Evolutionary conservation across 2,329 filamentous ascomycete genomes (phyloP), one percentile per base, ranked within the genome.

Genomic region (Cryphonectria parasitica): DNA sequence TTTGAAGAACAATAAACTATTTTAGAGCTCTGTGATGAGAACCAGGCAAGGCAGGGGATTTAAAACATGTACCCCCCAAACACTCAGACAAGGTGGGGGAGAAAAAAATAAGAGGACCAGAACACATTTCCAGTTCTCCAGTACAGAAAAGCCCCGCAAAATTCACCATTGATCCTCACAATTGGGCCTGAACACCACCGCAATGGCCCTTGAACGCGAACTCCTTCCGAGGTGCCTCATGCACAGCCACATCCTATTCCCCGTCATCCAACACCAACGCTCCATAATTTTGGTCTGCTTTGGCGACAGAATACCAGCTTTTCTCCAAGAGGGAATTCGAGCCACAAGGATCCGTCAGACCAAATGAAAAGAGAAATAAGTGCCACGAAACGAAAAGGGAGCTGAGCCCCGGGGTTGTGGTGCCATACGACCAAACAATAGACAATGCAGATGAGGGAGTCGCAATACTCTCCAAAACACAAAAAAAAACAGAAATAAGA

Each of bases 91-190:
- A 49, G 45, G n/a, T n/a, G n/a, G n/a, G n/a, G n/a, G n/a, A n/a
- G n/a, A n/a, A 31, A 49, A 22, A 31, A 45, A 67, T 54, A 45
- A 61, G 4, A 5, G 64, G 62, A 56, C 70, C 39, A 63, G 70
- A 67, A 64, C 49, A 69, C 68, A 62, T 62, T 65, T 56, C 70
- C 70, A 62, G 64, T 36, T 67, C 25, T 28, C 60, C 66, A 68
- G 41, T 61, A 66, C 65, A 72, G 19, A 19, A 36, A 67, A 68
- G 66, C 45, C 68, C 63, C 64, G 64, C 43, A 66, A 67, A 8
- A 36, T 11, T 31, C 54, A 17, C 63, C 39, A 28, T 36, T 63
- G 67, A n/a, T 41, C 39, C 45, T 63, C 67, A 71, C 69, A 34
- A 45, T 60, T 61, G 56, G 56, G 36, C 62, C 66, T 54, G 43